Evolutionary conservation across 2,329 filamentous ascomycete genomes (phyloP), one percentile per base, ranked within the genome.

Genomic region (Cladosporium sp.): DNA sequence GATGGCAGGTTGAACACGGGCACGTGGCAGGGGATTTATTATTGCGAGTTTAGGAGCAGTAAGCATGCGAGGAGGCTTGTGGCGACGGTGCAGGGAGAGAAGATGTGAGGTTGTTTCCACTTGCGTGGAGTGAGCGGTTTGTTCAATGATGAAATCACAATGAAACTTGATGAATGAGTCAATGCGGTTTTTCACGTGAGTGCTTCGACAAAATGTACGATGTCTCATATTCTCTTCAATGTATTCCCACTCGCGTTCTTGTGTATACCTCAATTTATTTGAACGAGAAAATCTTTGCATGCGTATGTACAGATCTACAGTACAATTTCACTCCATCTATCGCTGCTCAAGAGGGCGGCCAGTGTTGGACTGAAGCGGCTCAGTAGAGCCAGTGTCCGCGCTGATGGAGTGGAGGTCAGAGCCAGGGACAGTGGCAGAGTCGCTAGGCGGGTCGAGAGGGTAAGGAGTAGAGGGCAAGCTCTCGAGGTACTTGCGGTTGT

Each of bases 71-170:
- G 94, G 68, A 89, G 85, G 71, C 83, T 97, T 12, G 87, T 99
- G 61, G 93, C 93, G 55, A 97, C 94, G 1, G 95, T 97, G 61
- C 92, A 97, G 74, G 94, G 93, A 42, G 89, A 97, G 77, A 85
- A 83, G 76, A 32, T 40, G 36, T 57, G 25, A 56, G 22, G 7
- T 39, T n/a, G n/a, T n/a, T n/a, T n/a, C n/a, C n/a, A n/a, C n/a
- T n/a, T n/a, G n/a, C n/a, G n/a, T n/a, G n/a, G n/a, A n/a, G n/a
- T n/a, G n/a, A n/a, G n/a, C n/a, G n/a, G 12, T n/a, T 40, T 20
- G n/a, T 44, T 10, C 19, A 12, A 13, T 15, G 17, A 25, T 12
- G 15, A 6, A 17, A 3, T 28, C 4, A 15, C 5, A 9, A 34
- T 17, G 36, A n/a, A n/a, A n/a, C n/a, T n/a, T 36, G 32, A 34